Evolutionary conservation across 1,284 basidiomycete species (phyloP), one percentile per base, ranked within the genome.

Genomic region (Earliella scabrosa): DNA sequence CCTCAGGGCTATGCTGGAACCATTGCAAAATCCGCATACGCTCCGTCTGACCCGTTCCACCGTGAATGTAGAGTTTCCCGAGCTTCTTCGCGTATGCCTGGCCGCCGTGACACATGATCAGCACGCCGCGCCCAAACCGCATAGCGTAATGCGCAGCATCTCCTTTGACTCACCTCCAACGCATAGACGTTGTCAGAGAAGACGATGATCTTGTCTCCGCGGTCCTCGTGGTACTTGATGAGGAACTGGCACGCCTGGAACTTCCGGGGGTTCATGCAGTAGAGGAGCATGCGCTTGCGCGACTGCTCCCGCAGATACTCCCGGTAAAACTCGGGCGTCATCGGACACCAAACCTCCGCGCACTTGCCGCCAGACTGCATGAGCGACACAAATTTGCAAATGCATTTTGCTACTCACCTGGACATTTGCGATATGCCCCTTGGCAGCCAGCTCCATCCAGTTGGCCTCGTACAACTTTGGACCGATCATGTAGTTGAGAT

Each of bases 241-340:
- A 99, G 79, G 76, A 98, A 99, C 70, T 99, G 97, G 71, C 95
- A 98, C 4, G 97, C 96, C 74, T 99, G 97, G 73, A 99, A 98
- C 78, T 99, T 99, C 72, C 93, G 94, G 21, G 97, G 97, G 71
- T 99, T 99, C 97, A 99, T 99, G 79, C 95, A 98, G 72, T 98
- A 98, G 13, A 99, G 81, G 29, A 99, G 81, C 86, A 97, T 98
- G 63, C 93, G 88, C 73, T 97, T 97, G 54, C 97, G 83, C 35
- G 91, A 92, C 72, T 92, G 90, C 72, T 96, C 93, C 60, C 93
- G 85, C 59, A 99, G 82, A 71, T 99, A 99, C 75, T 99, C 97
- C 66, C 94, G 89, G 73, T 99, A 99, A 72, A 99, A 99, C 71
- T 99, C 96, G n/a, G 97, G 97, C 29, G 97, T 98, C 97, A 99